These are phyloP conservation scores for Lindgomyces ingoldianus DNA, from an alignment of 495 filamentous ascomycete species.

Conservation along the genomic window DNA sequence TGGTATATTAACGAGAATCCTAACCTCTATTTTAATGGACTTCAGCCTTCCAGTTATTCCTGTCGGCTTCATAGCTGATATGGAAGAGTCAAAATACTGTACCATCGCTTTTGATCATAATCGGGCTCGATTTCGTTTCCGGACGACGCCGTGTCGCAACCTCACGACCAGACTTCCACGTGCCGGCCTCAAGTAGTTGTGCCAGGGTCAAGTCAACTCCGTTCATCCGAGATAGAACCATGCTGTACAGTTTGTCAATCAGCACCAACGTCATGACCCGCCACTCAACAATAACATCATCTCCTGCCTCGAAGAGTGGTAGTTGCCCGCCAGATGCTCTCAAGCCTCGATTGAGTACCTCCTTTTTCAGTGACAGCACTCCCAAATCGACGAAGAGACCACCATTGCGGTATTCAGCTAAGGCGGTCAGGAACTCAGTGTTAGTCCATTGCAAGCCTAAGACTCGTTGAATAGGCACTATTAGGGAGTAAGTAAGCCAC, in stretches of 20 bases:
- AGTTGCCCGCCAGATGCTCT: slow-evolving; percentile 73
- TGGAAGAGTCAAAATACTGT: slow-evolving; percentile 6
- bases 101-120: slow-evolving; percentile 6
- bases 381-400: slow-evolving; percentile 81
- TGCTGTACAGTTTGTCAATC: slow-evolving; percentile 67
- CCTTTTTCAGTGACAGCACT: slow-evolving; percentile 68
- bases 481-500: slow-evolving; percentile 85
- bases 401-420: slow-evolving; percentile 86
- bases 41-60: too few relatives aligned
- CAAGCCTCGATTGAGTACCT: slow-evolving; percentile 65
- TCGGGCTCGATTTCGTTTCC: background rate
- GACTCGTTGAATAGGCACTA: slow-evolving; percentile 78
- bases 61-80: too few relatives aligned
- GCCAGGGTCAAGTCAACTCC: slow-evolving; percentile 65
- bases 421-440: slow-evolving; percentile 71
- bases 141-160: background rate
- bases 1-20: too few relatives aligned
- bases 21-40: too few relatives aligned
- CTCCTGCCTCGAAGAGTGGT: slow-evolving; percentile 72
- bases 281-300: slow-evolving; percentile 88
- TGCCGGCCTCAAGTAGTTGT: slow-evolving; percentile 81
- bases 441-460: slow-evolving; percentile 75
- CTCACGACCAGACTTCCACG: slow-evolving; percentile 74
- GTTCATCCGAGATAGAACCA: slow-evolving; percentile 65
- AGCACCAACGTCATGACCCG: slow-evolving; percentile 77